These are phyloP conservation scores for Tuber brumale DNA, from an alignment of 495 filamentous ascomycete species.

Conservation along the genomic window DNA sequence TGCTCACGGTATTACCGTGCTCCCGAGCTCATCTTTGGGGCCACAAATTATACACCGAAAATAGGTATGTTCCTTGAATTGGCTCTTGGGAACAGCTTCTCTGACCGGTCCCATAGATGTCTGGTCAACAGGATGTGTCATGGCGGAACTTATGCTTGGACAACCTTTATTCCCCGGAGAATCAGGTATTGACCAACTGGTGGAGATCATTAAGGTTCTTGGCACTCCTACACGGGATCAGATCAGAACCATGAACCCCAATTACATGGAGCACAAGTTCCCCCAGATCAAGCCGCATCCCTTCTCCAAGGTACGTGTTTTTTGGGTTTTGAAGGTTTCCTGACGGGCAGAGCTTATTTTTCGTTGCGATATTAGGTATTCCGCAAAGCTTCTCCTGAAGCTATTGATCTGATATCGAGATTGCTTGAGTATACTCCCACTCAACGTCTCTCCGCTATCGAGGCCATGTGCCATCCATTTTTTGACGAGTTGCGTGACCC, in stretches of 20 bases:
- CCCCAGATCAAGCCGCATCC: slow-evolving; percentile 99
- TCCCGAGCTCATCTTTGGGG: slow-evolving; percentile 96
- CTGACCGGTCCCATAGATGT: slow-evolving; percentile 59
- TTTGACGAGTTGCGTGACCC: slow-evolving; percentile 94
- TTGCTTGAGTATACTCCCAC: slow-evolving; percentile 96
- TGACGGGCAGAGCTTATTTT: slow-evolving; percentile 29
- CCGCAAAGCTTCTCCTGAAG: slow-evolving; percentile 83
- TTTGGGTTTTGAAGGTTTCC: background rate
- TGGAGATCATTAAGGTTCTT: slow-evolving; percentile 99
- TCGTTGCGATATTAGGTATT: slow-evolving; percentile 63
- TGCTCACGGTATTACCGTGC: slow-evolving; percentile 98
- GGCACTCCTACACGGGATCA: slow-evolving; percentile 97
- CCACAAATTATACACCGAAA: slow-evolving; percentile 99
- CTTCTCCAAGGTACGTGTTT: slow-evolving; percentile 72
- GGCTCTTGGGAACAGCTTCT: slow-evolving; percentile 24
- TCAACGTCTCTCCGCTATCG: slow-evolving; percentile 83
- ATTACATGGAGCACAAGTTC: slow-evolving; percentile 99
- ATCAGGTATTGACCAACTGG: slow-evolving; percentile 95
- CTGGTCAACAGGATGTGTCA: slow-evolving; percentile 98
- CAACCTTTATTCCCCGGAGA: slow-evolving; percentile 99
- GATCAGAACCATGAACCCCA: slow-evolving; percentile 99
- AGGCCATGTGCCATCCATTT: slow-evolving; percentile 97
- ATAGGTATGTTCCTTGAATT: slow-evolving; percentile 65
- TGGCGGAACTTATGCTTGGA: slow-evolving; percentile 98
- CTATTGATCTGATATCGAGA: slow-evolving; percentile 89